Base-by-base conservation (phyloP, 208 protist genomes). In the Wallacemonas collosoma region DNA sequence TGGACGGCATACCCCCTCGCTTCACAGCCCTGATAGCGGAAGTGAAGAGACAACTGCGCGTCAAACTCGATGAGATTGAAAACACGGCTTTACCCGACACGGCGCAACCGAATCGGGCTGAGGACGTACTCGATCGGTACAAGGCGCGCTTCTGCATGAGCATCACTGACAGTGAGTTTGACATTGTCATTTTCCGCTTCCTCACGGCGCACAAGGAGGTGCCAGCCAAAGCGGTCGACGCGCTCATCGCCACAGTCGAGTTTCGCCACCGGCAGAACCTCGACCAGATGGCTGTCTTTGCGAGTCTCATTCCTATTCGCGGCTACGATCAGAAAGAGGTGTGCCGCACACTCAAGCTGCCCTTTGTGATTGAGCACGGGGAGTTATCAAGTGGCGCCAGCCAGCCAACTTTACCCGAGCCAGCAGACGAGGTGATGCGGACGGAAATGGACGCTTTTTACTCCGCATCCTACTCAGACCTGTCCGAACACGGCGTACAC, bases 281-380 rank as follows among this genome's bases (percentile, higher is more conserved):
- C 9, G 79, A 92, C 45, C 75, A 68, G 5, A 80, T 90, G 69
- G 69, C 77, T 12, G 76, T 90, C 55, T 92, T 90, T 51, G 75
- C 86, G 0, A 81, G 75, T 14, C 68, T 91, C 12, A 81, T 94
- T 62, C 83, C 82, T 2, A 73, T 87, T 7, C 73, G 68, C 36
- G 89, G 89, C 1, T 94, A 86, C 61, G 71, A 85, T 47, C 71
- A 86, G 50, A 48, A 69, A 1, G 45, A 64, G n/a, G 68, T 94
- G n/a, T 89, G 88, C 62, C 40, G 69, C 17, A 45, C 76, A 48
- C 56, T 93, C 5, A 40, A 77, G 0, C 72, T 90, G 2, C 82
- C 82, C 0, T 76, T 75, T 9, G 73, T 85, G 17, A 26, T 17
- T 38, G 65, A 56, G 9, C 45, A 12, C n/a, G 7, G 7, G 53